These are phyloP conservation scores for Trichophyton verrucosum DNA, from an alignment of 2,329 filamentous ascomycete species.

Conservation along the genomic window DNA sequence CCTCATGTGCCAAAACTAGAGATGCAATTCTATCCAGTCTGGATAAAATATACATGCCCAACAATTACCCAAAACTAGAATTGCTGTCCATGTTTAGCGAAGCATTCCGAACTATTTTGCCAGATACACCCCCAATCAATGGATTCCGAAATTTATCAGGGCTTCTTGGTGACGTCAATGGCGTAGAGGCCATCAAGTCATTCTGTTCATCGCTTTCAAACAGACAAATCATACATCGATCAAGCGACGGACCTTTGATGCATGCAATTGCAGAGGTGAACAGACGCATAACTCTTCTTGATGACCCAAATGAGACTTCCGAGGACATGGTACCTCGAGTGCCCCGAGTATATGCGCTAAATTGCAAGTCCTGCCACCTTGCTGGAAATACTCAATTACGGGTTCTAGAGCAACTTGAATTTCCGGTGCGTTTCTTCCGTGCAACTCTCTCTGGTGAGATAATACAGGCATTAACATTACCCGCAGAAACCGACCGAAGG, in stretches of 20 bases:
- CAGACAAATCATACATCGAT: constrained; percentile 27
- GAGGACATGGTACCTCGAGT: constrained; percentile 21
- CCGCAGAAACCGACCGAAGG: constrained; percentile 9
- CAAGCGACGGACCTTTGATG: constrained; percentile 31
- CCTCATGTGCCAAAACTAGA: constrained; percentile 24
- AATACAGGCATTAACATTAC: background rate
- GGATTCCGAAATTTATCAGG: constrained; percentile 16
- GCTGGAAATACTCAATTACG: constrained; percentile 27
- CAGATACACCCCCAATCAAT: constrained; percentile 25
- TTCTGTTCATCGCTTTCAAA: constrained; percentile 25
- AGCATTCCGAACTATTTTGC: constrained; percentile 28
- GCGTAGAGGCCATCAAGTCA: constrained; percentile 28
- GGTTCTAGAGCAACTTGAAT: constrained; percentile 18
- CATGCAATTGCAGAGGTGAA: constrained; percentile 27
- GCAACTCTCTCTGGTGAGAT: background rate
- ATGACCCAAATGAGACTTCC: constrained; percentile 25
- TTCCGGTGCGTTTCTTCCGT: constrained; percentile 17
- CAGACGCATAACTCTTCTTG: constrained; percentile 24
- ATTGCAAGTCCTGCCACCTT: constrained; percentile 28
- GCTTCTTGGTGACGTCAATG: constrained; percentile 22
- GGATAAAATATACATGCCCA: constrained; percentile 26
- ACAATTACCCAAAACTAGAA: constrained; percentile 25
- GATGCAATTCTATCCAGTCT: constrained; percentile 29
- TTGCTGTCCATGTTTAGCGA: constrained; percentile 27
- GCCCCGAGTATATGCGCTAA: constrained; percentile 27